Conservation (phyloP, 148 eudicot genomes). For the Cornus controversa region DNA sequence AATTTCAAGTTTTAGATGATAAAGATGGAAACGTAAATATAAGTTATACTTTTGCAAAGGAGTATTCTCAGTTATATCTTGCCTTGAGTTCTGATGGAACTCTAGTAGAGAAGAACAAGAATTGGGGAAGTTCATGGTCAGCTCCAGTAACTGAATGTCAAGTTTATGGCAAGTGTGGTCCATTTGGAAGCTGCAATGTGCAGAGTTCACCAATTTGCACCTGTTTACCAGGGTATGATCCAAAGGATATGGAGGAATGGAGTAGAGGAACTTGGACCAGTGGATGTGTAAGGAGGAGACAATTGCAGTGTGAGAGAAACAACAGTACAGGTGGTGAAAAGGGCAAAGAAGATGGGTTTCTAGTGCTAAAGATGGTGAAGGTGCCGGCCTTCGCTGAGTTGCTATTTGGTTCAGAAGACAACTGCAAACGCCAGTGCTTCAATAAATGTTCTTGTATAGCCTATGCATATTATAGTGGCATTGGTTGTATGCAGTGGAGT, state of each 20-base stretch:
- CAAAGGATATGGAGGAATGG: slow-evolving; percentile 37
- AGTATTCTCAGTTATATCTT: not conserved
- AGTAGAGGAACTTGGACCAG: slow-evolving; percentile 33
- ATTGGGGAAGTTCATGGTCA: too few species aligned
- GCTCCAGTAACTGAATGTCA: too few species aligned
- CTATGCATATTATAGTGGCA: slow-evolving; percentile 29
- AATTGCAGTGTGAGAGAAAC: slow-evolving; percentile 31
- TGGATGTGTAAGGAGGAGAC: slow-evolving; percentile 26
- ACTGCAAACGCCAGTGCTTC: slow-evolving; percentile 26
- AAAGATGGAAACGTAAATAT: too few species aligned
- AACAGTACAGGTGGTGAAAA: not conserved
- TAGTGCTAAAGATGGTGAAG: slow-evolving; percentile 13
- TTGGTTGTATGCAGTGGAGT: slow-evolving; percentile 46
- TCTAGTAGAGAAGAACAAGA: too few species aligned
- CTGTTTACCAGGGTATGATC: slow-evolving; percentile 44
- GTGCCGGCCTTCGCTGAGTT: too few species aligned
- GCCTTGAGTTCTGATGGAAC: slow-evolving; percentile 18
- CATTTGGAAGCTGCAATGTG: slow-evolving; percentile 39
- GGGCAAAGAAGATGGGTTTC: slow-evolving; percentile 37
- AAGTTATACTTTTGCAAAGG: too few species aligned
- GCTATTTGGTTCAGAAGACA: slow-evolving; percentile 17
- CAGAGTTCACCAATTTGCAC: slow-evolving; percentile 24
- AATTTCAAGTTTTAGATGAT: too few species aligned
- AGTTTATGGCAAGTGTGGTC: slow-evolving; percentile 44
- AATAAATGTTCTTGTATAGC: slow-evolving; percentile 40